phyloP scores from a whole-genome alignment of 305 asterid species.

The Fraxinus albicans region DNA sequence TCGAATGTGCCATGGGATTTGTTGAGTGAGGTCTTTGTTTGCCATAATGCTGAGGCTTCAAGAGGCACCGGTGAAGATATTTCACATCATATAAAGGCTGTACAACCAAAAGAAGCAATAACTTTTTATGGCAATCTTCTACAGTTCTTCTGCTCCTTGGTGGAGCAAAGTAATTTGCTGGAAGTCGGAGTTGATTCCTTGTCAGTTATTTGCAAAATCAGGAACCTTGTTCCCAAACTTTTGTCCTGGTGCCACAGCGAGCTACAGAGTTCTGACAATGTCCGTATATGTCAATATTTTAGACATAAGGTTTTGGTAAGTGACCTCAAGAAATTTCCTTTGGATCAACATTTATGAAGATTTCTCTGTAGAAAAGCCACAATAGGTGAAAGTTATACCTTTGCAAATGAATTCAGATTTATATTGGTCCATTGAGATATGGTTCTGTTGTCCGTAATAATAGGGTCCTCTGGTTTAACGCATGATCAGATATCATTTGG shows the following conservation, averaged over 20 bases:
- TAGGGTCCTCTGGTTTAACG: background rate
- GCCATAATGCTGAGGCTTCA: conserved; percentile 25
- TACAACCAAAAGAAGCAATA: conserved; percentile 35
- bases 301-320: conserved; percentile 87
- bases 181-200: conserved; percentile 37
- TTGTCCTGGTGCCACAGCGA: conserved; percentile 49
- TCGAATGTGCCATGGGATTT: conserved; percentile 52
- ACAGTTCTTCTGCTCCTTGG: conserved; percentile 71
- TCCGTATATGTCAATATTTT: conserved; percentile 53
- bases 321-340: background rate
- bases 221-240: conserved; percentile 52
- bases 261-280: conserved; percentile 33
- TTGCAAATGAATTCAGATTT: background rate
- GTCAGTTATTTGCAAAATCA: conserved; percentile 39
- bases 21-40: conserved; percentile 33
- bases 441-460: conserved; percentile 2
- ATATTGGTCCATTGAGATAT: background rate
- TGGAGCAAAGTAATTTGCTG: conserved; percentile 28
- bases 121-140: conserved; percentile 53
- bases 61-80: conserved; percentile 28
- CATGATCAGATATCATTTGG: background rate
- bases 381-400: background rate
- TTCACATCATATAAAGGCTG: conserved; percentile 20
- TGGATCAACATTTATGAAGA: conserved; percentile 10
- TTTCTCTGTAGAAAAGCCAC: background rate